Conservation (phyloP, 2,329 filamentous ascomycete species). For the Atkinsonella hypoxylon region DNA sequence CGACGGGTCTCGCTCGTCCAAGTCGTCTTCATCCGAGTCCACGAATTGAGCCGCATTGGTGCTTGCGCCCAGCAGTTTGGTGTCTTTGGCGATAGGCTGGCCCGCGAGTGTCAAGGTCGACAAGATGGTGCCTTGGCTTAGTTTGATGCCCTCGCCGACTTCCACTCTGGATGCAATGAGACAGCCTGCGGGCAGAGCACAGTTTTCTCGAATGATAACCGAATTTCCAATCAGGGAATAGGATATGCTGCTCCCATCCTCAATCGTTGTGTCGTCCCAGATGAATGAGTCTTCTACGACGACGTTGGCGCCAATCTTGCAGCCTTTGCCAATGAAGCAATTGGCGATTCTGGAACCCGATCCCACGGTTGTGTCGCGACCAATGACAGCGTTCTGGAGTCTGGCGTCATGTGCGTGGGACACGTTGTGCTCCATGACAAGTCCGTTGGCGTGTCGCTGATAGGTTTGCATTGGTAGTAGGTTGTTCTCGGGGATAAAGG, state of each 20-base stretch:
- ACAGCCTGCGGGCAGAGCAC: constrained; percentile 57
- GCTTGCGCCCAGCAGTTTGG: constrained; percentile 32
- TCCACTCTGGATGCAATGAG: constrained; percentile 70
- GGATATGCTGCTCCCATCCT: constrained; percentile 58
- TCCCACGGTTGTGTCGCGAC: constrained; percentile 63
- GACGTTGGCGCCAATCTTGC: constrained; percentile 77
- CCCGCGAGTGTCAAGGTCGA: constrained; percentile 25
- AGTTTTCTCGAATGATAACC: constrained; percentile 58
- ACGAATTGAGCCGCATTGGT: constrained; percentile 39
- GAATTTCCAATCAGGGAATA: constrained; percentile 67
- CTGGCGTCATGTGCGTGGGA: constrained; percentile 60
- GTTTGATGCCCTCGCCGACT: constrained; percentile 48
- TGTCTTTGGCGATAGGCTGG: constrained; percentile 27
- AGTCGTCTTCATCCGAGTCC: constrained; percentile 35
- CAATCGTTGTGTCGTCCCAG: constrained; percentile 74
- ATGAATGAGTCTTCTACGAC: constrained; percentile 69
- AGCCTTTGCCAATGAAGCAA: constrained; percentile 73
- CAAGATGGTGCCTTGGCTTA: constrained; percentile 24
- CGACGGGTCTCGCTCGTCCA: constrained; percentile 37
- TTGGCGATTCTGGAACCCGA: constrained; percentile 57
- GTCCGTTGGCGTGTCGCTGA: constrained; percentile 52
- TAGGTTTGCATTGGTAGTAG: constrained; percentile 68
- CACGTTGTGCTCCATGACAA: constrained; percentile 71
- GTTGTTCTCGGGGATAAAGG: constrained; percentile 82
- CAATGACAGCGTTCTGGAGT: constrained; percentile 63